Conservation (phyloP, 2,329 filamentous ascomycete species). For the Aspergillus spinulosporus region DNA sequence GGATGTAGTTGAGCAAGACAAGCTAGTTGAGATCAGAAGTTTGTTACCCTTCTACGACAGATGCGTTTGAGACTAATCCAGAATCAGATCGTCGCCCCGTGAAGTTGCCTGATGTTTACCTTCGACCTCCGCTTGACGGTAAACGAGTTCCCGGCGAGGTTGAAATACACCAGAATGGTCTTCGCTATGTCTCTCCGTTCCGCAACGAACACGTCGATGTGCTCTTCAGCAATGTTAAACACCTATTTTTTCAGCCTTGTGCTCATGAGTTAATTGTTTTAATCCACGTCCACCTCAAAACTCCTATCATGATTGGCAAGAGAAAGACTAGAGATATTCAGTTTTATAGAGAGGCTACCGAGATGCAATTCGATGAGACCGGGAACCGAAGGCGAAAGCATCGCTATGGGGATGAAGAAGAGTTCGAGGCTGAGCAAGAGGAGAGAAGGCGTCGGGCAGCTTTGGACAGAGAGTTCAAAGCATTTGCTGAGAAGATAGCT, state of each 20-base stretch:
- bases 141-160: constrained; percentile 95
- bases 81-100: constrained; percentile 78
- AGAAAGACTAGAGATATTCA: constrained; percentile 99
- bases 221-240: constrained; percentile 96
- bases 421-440: constrained; percentile 98
- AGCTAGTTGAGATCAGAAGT: constrained; percentile 92
- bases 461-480: constrained; percentile 92
- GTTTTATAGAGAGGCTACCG: constrained; percentile 95
- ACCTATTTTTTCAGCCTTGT: constrained; percentile 98
- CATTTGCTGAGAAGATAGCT: constrained; percentile 94
- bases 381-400: constrained; percentile 98
- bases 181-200: constrained; percentile 83
- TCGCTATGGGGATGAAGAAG: constrained; percentile 95
- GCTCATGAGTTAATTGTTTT: constrained; percentile 95
- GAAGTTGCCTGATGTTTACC: constrained; percentile 90
- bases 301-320: constrained; percentile 96
- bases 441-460: constrained; percentile 88
- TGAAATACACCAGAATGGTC: constrained; percentile 98
- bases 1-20: constrained; percentile 98
- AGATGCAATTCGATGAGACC: constrained; percentile 98
- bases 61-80: constrained; percentile 41
- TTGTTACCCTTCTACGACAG: constrained; percentile 40
- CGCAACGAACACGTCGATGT: constrained; percentile 86
- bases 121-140: constrained; percentile 91
- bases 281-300: constrained; percentile 96